These are phyloP conservation scores for Neurospora terricola DNA, from an alignment of 495 filamentous ascomycete genomes.

Conservation along the genomic window DNA sequence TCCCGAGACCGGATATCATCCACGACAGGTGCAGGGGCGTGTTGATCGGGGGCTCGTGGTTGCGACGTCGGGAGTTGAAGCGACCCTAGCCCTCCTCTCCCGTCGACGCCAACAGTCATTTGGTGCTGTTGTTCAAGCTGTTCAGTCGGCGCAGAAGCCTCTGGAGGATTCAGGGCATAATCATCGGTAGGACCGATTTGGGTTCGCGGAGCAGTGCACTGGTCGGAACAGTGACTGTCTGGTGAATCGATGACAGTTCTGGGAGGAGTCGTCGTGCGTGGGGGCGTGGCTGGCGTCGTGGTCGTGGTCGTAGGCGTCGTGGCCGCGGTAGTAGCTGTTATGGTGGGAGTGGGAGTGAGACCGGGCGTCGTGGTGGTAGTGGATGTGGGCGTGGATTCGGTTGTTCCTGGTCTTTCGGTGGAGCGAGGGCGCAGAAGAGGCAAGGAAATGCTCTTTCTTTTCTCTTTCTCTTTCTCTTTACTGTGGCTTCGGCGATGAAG, in stretches of 20 bases:
- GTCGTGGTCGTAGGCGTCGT: background rate
- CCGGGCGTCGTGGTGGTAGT: background rate
- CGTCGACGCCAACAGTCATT: slow-evolving; percentile 14
- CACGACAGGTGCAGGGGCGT: background rate
- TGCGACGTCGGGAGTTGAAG: slow-evolving; percentile 4
- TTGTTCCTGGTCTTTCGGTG: background rate
- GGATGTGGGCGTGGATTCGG: background rate
- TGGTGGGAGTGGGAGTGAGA: background rate
- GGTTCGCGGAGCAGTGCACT: background rate
- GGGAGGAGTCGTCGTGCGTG: background rate
- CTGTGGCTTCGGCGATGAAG: background rate
- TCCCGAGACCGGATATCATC: background rate
- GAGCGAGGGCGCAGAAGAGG: slow-evolving; percentile 1
- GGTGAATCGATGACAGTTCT: background rate
- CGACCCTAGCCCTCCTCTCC: slow-evolving; percentile 11
- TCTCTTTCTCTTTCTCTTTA: background rate
- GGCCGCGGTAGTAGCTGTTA: background rate
- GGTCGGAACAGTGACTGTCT: background rate
- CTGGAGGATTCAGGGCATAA: slow-evolving; percentile 8
- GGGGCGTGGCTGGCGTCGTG: background rate
- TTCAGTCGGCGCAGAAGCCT: slow-evolving; percentile 1
- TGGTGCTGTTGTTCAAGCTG: slow-evolving; percentile 7
- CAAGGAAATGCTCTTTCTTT: background rate
- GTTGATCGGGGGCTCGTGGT: slow-evolving; percentile 1
- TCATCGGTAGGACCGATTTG: slow-evolving; percentile 2